Conservation (phyloP, 176 grass and related monocot species). For the Zea mays region Zm-B73-REFERENCE-NAM-5.0 NC_050096.1:56681001-56681500, state of each 20-base stretch:
- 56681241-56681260: not conserved
- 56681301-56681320: not conserved
- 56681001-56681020: constrained; percentile 32
- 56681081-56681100: constrained; percentile 43
- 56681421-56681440: not conserved
- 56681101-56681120: constrained; percentile 12
- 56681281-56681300: not conserved
- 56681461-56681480: not conserved
- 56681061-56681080: constrained; percentile 28
- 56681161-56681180: constrained; percentile 11
- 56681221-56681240: not conserved
- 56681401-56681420: not conserved
- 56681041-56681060: constrained; percentile 44
- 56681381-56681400: not conserved
- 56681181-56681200: not conserved
- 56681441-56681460: not conserved
- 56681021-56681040: constrained; percentile 9
- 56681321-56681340: constrained; percentile 19
- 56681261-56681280: not conserved
- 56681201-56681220: not conserved
- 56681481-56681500: not conserved
- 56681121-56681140: not conserved
- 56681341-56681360: not conserved
- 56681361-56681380: not conserved
- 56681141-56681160: not conserved